Base-by-base conservation (phyloP, 257 asterid genomes). In the Solanum clarkiae region DNA sequence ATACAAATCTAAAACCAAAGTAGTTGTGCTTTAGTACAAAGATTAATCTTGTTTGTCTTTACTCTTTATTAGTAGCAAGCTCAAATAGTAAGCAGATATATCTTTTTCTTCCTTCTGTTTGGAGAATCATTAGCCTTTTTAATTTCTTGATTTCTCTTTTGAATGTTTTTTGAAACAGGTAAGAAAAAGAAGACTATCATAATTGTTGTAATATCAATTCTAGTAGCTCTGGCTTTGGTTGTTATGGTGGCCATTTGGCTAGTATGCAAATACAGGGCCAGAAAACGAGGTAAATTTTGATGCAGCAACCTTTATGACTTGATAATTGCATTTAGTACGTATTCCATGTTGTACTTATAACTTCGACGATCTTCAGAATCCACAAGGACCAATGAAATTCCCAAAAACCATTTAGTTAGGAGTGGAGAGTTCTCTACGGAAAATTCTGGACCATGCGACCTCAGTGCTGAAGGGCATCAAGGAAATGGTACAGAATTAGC, bases 401-500 rank as follows among this genome's bases (percentile, higher is more conserved):
- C 59, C 13, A 88, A 90, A 85, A 84, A 75, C 18, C 88, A 79
- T 59, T 90, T 86, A 53, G 60, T 26, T 56, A 77, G 15, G 49
- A 91, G 92, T 84, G 91, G 90, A 75, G 95, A 92, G 72, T 69
- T 85, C 71, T 87, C 92, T n/a, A 81, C 88, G 1, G 93, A 94
- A 66, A 74, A 84, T 36, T 92, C 93, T 2, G 92, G 88, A 56
- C 86, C 89, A 5, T 71, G 88, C 26, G 93, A 91, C 55, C 63
- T 86, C 68, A 84, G 77, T 10, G 87, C 36, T 15, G 97, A 93
- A 86, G 91, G 89, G 86, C 94, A 88, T 75, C 92, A 88, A 89
- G 88, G 92, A 69, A 88, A 86, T 51, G 94, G 95, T 72, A 72
- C 91, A n/a, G 99, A 92, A 68, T 85, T 93, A 29, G 54, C 93